Evolutionary conservation across 2,329 filamentous ascomycete species (phyloP).

Genomic region (Xylariaceae sp.): DNA sequence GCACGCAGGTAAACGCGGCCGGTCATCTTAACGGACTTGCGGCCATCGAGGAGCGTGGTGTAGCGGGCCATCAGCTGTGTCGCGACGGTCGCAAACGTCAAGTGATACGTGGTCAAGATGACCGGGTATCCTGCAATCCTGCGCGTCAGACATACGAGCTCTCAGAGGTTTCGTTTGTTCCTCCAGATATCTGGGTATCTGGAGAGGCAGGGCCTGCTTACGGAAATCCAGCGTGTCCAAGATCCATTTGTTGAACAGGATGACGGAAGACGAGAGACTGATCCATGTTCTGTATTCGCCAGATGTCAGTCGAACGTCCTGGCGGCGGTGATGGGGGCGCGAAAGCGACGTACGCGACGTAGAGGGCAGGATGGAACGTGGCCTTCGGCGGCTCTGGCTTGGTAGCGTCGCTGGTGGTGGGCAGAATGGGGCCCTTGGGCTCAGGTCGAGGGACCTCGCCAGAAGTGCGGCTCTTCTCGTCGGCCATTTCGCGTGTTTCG

Average conservation of each 20-base stretch:
- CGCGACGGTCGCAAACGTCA: slow-evolving; percentile 86
- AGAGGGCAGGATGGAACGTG: slow-evolving; percentile 72
- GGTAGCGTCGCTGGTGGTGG: slow-evolving; percentile 69
- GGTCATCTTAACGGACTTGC: slow-evolving; percentile 96
- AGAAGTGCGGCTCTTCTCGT: slow-evolving; percentile 79
- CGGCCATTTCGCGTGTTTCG: slow-evolving; percentile 40
- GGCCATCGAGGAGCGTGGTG: slow-evolving; percentile 82
- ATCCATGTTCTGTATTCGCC: slow-evolving; percentile 70
- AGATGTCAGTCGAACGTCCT: slow-evolving; percentile 1
- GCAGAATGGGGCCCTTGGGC: slow-evolving; percentile 56
- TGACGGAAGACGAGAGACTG: slow-evolving; percentile 82
- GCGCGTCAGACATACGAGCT: slow-evolving; percentile 38
- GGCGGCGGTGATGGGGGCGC: neutral
- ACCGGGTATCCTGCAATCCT: slow-evolving; percentile 56
- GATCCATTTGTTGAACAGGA: slow-evolving; percentile 99
- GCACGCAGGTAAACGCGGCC: slow-evolving; percentile 86
- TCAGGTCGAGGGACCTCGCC: slow-evolving; percentile 63
- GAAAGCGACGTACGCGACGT: slow-evolving; percentile 56
- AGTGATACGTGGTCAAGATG: slow-evolving; percentile 91
- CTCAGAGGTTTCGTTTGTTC: slow-evolving; percentile 1
- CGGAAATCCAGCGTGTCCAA: slow-evolving; percentile 78
- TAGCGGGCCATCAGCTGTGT: slow-evolving; percentile 89
- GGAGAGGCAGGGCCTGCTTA: slow-evolving; percentile 35
- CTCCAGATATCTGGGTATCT: neutral
- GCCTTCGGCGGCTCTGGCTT: slow-evolving; percentile 60